These are phyloP conservation scores for Blastobotrys peoriensis DNA, from an alignment of 805 yeast genomes.

Conservation along the genomic window DNA sequence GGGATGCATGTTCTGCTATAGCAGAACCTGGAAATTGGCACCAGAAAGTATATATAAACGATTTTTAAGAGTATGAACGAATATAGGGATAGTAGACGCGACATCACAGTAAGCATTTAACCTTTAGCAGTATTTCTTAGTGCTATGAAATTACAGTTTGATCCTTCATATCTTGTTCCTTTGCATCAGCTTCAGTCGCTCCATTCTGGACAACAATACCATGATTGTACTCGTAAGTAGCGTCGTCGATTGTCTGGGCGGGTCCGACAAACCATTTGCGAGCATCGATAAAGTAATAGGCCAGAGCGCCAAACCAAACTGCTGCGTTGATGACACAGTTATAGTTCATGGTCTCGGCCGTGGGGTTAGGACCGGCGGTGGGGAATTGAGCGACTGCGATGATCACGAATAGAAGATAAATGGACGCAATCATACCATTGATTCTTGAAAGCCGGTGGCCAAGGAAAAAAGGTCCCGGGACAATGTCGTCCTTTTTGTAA, in stretches of 20 bases:
- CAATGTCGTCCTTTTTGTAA: slow-evolving; percentile 44
- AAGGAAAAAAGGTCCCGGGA: slow-evolving; percentile 62
- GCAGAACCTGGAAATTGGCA: no score
- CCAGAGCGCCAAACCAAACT: slow-evolving; percentile 47
- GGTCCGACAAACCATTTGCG: slow-evolving; percentile 57
- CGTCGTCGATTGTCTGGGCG: slow-evolving; percentile 21
- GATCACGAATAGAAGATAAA: slow-evolving; percentile 49
- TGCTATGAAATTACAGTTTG: no score
- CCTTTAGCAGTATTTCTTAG: no score
- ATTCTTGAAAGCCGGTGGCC: slow-evolving; percentile 44
- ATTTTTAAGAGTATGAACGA: no score
- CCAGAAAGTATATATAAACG: no score
- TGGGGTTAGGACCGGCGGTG: slow-evolving; percentile 27
- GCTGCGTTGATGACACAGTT: slow-evolving; percentile 60
- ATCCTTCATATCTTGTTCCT: neutral
- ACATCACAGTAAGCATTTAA: no score
- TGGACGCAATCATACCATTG: slow-evolving; percentile 41
- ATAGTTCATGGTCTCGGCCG: slow-evolving; percentile 54
- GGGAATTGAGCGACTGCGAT: slow-evolving; percentile 58
- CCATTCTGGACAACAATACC: no score
- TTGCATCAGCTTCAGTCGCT: neutral
- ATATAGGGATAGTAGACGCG: no score
- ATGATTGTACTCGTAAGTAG: neutral
- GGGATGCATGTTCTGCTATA: no score
- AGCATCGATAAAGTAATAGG: slow-evolving; percentile 49